Conservation (phyloP, 768 basidiomycete genomes). For the Boletellus sp. region DNA sequence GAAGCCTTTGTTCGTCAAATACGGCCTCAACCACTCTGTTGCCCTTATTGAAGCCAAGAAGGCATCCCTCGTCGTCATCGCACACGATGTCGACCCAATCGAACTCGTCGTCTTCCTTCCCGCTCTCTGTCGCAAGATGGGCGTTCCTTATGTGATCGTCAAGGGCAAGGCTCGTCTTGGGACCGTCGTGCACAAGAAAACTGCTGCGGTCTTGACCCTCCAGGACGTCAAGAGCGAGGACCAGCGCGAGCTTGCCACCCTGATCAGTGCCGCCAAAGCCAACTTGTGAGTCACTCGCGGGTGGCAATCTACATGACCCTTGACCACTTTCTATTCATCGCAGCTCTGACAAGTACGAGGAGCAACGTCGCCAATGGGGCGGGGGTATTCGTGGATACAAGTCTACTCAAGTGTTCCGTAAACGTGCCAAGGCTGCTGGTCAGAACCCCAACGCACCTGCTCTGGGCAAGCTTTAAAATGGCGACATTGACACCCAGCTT, state of each 20-base stretch:
- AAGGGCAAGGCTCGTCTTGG: conserved; percentile 98
- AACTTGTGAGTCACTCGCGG: conserved; percentile 73
- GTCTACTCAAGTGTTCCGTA: conserved; percentile 88
- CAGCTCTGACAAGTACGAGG: conserved; percentile 91
- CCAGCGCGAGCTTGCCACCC: conserved; percentile 85
- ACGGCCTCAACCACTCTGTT: conserved; percentile 95
- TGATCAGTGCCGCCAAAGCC: conserved; percentile 91
- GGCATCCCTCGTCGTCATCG: conserved; percentile 92
- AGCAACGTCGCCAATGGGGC: conserved; percentile 89
- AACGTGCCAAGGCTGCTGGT: conserved; percentile 90
- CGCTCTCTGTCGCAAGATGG: conserved; percentile 99
- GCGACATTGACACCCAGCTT: not conserved
- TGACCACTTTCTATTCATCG: not conserved
- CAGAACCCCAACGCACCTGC: conserved; percentile 53
- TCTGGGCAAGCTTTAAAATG: conserved; percentile 60
- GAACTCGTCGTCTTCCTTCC: conserved; percentile 99
- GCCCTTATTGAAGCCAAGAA: conserved; percentile 98
- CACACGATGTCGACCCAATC: conserved; percentile 98
- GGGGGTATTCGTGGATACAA: conserved; percentile 95
- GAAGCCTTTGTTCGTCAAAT: conserved; percentile 95
- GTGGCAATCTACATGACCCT: not conserved
- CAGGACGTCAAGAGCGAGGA: conserved; percentile 97
- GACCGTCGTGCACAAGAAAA: conserved; percentile 98
- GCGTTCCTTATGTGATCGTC: conserved; percentile 96
- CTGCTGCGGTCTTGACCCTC: conserved; percentile 83